phyloP scores from a whole-genome alignment of 345 rosid genomes.

The Salix koriyanagi region DNA sequence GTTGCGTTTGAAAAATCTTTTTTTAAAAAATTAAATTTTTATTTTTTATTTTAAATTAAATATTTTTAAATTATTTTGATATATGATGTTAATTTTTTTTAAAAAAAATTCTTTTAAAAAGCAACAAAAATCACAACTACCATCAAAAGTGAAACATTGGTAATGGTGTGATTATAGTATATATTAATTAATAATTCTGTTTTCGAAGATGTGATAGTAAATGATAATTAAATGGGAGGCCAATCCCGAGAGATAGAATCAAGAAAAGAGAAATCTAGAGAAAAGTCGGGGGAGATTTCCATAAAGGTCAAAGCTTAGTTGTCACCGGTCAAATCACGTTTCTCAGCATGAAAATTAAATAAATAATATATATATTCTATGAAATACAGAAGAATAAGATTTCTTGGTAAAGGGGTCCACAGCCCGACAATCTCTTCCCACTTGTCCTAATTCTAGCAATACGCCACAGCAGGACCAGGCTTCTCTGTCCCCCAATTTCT shows the following conservation, averaged over 20 bases:
- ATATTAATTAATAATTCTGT: too few species aligned
- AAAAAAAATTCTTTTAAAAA: too few species aligned
- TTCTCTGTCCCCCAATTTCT: background rate
- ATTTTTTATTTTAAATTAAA: too few species aligned
- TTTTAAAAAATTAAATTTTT: too few species aligned
- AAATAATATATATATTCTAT: background rate
- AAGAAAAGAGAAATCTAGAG: background rate
- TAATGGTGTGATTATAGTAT: background rate
- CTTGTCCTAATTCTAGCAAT: slow-evolving; percentile 1
- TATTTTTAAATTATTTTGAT: too few species aligned
- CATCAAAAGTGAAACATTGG: background rate
- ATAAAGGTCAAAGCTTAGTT: background rate
- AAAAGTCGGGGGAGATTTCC: background rate
- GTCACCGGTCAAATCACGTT: background rate
- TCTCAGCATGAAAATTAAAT: background rate
- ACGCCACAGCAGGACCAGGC: slow-evolving; percentile 14
- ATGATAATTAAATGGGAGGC: background rate
- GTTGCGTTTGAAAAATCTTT: too few species aligned
- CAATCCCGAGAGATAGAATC: background rate
- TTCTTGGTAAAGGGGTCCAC: slow-evolving; percentile 7
- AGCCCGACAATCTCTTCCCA: slow-evolving; percentile 8
- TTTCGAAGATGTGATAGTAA: background rate
- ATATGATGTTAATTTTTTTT: too few species aligned
- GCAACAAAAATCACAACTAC: too few species aligned
- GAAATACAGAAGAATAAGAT: background rate